Percentiles rank a stretch among this genome's conserved stretches.
phyloP scores from a whole-genome alignment of 2,329 filamentous ascomycete genomes.

The Sclerotinia minor region DNA sequence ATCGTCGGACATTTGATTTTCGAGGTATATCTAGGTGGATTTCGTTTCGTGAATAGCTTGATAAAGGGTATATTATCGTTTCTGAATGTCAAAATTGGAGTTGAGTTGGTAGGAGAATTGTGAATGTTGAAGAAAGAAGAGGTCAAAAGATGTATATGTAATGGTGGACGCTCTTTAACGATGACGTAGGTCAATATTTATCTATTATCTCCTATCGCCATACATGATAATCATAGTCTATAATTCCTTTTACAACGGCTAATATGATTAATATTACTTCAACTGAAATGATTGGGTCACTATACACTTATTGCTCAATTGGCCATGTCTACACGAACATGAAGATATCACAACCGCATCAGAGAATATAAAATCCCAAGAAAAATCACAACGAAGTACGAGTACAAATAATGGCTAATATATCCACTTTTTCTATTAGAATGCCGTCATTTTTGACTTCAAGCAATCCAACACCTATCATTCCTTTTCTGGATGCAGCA shows the following conservation, averaged over 20 bases:
- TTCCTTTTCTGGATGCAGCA: background rate
- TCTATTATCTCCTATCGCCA: background rate
- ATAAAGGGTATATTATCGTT: background rate
- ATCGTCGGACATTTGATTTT: constrained; percentile 36
- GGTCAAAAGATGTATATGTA: background rate
- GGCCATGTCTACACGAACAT: too few relatives aligned
- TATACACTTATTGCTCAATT: too few relatives aligned
- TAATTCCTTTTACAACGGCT: background rate
- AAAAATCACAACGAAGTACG: background rate
- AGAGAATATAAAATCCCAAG: background rate
- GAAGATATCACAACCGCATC: background rate
- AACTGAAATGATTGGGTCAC: background rate
- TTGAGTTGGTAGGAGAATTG: background rate
- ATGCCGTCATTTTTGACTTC: background rate
- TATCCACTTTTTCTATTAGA: background rate
- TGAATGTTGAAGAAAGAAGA: background rate
- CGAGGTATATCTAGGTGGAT: too few relatives aligned
- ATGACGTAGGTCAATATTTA: constrained; percentile 4
- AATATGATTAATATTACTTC: background rate
- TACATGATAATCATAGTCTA: too few relatives aligned
- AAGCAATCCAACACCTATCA: background rate
- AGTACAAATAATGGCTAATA: background rate
- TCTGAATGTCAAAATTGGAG: background rate
- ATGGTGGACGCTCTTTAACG: constrained; percentile 1
- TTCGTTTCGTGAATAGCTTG: background rate